phyloP scores from a whole-genome alignment of 805 yeast genomes.

The Pichia thaimueangensis region DNA sequence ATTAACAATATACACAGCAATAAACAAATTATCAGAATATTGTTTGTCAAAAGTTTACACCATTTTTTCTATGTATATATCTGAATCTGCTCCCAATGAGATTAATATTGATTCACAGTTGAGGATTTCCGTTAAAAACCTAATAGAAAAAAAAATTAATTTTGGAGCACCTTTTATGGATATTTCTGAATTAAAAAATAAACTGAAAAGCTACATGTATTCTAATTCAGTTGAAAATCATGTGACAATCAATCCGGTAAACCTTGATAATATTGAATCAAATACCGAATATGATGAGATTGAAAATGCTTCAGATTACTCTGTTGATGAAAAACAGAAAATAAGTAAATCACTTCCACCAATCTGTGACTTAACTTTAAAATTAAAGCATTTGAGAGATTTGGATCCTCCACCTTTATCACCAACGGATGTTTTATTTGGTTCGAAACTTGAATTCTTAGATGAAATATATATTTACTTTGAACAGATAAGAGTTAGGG shows the following conservation, averaged over 20 bases:
- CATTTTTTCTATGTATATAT: conserved; percentile 59
- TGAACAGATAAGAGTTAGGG: conserved; percentile 41
- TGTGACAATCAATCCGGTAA: neutral
- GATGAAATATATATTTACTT: conserved; percentile 37
- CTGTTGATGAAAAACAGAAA: neutral
- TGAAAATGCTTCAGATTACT: neutral
- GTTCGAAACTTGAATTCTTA: conserved; percentile 32
- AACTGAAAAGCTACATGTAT: neutral
- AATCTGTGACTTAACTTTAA: neutral
- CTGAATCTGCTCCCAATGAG: conserved; percentile 60
- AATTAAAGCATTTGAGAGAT: conserved; percentile 7
- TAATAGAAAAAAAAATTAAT: conserved; percentile 1
- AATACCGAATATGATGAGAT: neutral
- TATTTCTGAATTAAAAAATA: conserved; percentile 4
- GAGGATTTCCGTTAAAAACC: conserved; percentile 11
- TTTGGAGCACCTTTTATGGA: conserved; percentile 3
- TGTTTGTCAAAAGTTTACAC: conserved; percentile 57
- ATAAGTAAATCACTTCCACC: neutral
- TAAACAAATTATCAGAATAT: conserved; percentile 40
- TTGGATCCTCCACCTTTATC: conserved; percentile 14
- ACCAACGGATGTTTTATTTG: conserved; percentile 31
- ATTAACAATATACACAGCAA: conserved; percentile 32
- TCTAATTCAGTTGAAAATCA: neutral
- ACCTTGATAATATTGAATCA: neutral
- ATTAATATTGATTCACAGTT: conserved; percentile 52